Conservation (phyloP, 2,329 filamentous ascomycete genomes). For the Verticillium alfalfae region DNA sequence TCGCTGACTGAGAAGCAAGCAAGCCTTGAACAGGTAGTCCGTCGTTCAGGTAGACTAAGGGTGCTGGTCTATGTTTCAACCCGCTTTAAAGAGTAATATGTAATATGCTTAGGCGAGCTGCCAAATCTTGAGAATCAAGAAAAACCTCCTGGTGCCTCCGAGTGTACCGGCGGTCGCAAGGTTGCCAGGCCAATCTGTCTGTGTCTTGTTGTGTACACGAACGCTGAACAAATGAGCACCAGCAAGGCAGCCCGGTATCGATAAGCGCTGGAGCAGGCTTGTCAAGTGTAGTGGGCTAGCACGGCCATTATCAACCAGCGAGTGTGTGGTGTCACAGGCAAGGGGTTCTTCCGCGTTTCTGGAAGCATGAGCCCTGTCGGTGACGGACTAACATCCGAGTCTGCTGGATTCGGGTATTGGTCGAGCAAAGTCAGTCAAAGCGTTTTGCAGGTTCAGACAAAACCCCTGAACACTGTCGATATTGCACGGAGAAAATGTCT, state of each 20-base stretch:
- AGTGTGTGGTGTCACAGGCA: neutral
- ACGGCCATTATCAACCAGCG: neutral
- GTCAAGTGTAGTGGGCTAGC: neutral
- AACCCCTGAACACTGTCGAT: neutral
- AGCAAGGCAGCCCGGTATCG: neutral
- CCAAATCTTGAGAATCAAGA: neutral
- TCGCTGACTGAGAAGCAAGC: no score
- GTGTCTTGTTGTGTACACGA: neutral
- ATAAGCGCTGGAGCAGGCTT: neutral
- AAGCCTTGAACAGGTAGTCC: no score
- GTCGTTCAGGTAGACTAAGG: no score
- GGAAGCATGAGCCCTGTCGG: constrained; percentile 6
- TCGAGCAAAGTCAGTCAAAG: neutral
- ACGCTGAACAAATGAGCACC: neutral
- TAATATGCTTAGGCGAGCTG: neutral
- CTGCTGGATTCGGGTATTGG: constrained; percentile 7
- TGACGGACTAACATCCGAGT: constrained; percentile 3
- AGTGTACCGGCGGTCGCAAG: neutral
- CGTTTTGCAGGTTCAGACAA: neutral
- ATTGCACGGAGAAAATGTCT: neutral
- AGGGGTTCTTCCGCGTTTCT: constrained; percentile 7
- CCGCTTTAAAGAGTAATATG: neutral
- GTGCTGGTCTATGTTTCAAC: no score
- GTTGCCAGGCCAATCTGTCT: neutral
- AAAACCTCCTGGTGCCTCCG: neutral